Conservation (phyloP, 257 asterid species). For the Ligustrum vulgare region DNA sequence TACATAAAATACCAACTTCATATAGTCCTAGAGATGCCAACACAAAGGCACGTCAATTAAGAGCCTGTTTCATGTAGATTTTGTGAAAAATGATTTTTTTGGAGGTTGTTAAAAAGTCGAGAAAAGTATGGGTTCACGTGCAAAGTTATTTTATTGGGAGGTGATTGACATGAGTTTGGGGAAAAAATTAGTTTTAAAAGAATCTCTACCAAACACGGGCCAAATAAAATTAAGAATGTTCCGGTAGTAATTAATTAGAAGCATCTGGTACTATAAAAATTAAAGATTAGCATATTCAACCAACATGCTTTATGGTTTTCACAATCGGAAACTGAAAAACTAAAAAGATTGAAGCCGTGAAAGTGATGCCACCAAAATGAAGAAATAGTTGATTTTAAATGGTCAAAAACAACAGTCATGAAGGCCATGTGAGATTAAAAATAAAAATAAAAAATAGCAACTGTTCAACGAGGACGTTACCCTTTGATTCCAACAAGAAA, state of each 20-base stretch:
- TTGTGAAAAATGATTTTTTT: too few relatives aligned
- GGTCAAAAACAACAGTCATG: background rate
- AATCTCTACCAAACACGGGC: too few relatives aligned
- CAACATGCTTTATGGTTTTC: background rate
- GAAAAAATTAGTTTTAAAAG: too few relatives aligned
- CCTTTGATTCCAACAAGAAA: slow-evolving; percentile 18
- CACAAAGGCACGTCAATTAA: background rate
- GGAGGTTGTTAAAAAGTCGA: too few relatives aligned
- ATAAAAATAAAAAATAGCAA: background rate
- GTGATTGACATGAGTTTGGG: too few relatives aligned
- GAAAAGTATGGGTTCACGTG: too few relatives aligned
- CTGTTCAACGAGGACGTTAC: slow-evolving; percentile 6
- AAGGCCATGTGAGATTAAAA: background rate
- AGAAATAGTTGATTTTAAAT: background rate
- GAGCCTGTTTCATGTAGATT: too few relatives aligned
- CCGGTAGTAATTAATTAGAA: background rate
- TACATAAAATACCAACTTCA: background rate
- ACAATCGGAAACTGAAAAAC: background rate
- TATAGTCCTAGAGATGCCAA: background rate
- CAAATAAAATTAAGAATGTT: background rate
- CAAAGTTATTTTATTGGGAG: too few relatives aligned
- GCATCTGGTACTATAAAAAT: background rate
- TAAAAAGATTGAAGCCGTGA: background rate
- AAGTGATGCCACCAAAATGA: background rate
- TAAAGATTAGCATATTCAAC: background rate